Percentiles rank a stretch among this genome's conserved stretches.
Evolutionary conservation across 2,329 filamentous ascomycete species (phyloP).

Genomic region (Diplodia sapinea): DNA sequence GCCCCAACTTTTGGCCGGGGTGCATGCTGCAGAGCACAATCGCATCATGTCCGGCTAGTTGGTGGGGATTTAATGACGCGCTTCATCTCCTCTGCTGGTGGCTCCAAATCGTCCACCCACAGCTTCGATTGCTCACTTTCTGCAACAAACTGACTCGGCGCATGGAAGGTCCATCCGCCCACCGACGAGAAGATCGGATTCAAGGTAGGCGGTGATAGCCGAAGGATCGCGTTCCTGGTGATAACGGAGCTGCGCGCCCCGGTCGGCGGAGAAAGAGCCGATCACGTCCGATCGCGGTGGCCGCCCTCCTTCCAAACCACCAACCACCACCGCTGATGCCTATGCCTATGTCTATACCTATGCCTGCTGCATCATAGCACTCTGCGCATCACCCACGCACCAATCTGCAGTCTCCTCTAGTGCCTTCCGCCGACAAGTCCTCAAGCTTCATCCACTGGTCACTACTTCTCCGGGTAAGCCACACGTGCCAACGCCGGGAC

Average conservation of each 20-base stretch:
- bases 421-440: no score
- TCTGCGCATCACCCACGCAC: neutral
- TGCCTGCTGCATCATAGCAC: neutral
- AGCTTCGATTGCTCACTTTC: neutral
- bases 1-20: neutral
- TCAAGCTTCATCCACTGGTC: no score
- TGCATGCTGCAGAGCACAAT: constrained; percentile 1
- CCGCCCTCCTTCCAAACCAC: neutral
- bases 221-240: neutral
- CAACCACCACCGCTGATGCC: neutral
- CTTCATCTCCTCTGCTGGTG: no score
- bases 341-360: neutral
- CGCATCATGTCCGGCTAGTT: neutral
- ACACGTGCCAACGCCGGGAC: neutral
- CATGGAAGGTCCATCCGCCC: constrained; percentile 12
- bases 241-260: constrained; percentile 7
- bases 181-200: neutral
- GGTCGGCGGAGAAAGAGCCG: constrained; percentile 26
- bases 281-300: constrained; percentile 2
- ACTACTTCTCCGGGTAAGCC: constrained; percentile 13
- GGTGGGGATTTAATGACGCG: neutral
- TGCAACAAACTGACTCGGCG: neutral
- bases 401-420: no score
- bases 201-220: constrained; percentile 2
- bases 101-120: no score